Base-by-base conservation (phyloP, 352 stramenopile species). In the Globisporangium orthogonon region DNA sequence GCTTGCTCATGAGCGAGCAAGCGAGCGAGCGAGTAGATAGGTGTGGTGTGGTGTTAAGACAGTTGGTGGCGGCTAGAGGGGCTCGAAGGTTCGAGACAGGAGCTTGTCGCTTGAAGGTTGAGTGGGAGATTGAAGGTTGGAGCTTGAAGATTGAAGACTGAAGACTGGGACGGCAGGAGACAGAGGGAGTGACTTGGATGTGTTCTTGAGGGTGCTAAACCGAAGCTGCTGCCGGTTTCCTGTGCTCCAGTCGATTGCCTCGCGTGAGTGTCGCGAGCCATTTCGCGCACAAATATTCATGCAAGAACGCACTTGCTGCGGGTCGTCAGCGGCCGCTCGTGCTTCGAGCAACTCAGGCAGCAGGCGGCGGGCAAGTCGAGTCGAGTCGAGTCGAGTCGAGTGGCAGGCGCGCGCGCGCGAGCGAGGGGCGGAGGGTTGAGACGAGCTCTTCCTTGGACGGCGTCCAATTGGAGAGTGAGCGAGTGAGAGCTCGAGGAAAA, bases 1-100 rank as follows among this genome's bases (percentile, higher is more conserved):
- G n/a, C 33, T 51, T 68, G 56, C 58, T 74, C 67, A 74, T 74
- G 33, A 53, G 30, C 33, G 10, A 29, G 9, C 7, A 14, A 11
- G 37, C 11, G 37, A 15, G 37, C 1, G 37, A 17, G 37, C 17
- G 37, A 17, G 37, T 3, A 13, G 37, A 17, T 17, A 13, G 10
- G 37, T 1, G 1, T 11, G 7, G 35, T 11, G 3, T 46, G 41
- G 41, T 9, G 13, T 6, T 14, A 46, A 7, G 43, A 47, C 4
- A n/a, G 23, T 23, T 23, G 23, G 23, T 23, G 23, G 23, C 23
- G 23, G 23, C 23, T 23, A 23, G 23, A 23, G 23, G 23, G 23
- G 23, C 23, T 23, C 23, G 23, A 23, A 23, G 23, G 23, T 23
- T 23, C 23, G 23, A 23, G 23, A 23, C 23, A 23, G 23, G 23